Evolutionary conservation across 2,329 filamentous ascomycete genomes (phyloP), one percentile per base, ranked within the genome.

Genomic region (Madurella fahalii): DNA sequence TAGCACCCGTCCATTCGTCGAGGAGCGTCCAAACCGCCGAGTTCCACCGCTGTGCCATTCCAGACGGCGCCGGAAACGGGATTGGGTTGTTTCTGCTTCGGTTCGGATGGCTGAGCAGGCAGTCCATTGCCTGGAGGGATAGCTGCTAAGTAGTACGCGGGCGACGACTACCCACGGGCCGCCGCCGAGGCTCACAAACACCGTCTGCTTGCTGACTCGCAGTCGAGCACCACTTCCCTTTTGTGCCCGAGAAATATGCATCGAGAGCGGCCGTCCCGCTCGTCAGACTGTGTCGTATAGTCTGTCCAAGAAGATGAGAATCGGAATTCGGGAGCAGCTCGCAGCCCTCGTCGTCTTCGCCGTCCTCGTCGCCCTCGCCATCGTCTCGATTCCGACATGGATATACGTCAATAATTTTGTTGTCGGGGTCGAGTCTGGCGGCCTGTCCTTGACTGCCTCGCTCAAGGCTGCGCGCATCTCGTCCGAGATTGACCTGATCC

Each of bases 301-400:
- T 53, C 54, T 40, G 51, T 20, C 42, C 15, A 46, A 40, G 49
- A 77, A 71, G 65, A 93, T 96, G 89, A 84, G 90, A 70, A 83
- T 96, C 69, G 86, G 88, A 54, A 96, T 96, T 66, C 83, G 90
- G 63, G 86, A 92, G 74, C 92, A 96, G 80, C 80, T 96, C 64
- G 89, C 84, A 62, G 78, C 85, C 69, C 79, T 96, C 60, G 89
- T 96, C 65, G 76, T 94, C 61, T 67, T 90, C 56, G 83, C 87
- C 56, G 85, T 90, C 47, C 80, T 95, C 54, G 74, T 88, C 54
- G 85, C 86, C 51, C 80, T 96, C 58, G 83, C 86, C 52, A 84
- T 95, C 58, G 80, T 96, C 58, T 84, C 90, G 15, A 81, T 96
- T 59, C 89, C 91, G 64, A 89, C 86, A 68, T 83, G 79, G 79